Evolutionary conservation across 2,329 filamentous ascomycete species (phyloP), one percentile per base, ranked within the genome.

Genomic region (Colletotrichum sp.): DNA sequence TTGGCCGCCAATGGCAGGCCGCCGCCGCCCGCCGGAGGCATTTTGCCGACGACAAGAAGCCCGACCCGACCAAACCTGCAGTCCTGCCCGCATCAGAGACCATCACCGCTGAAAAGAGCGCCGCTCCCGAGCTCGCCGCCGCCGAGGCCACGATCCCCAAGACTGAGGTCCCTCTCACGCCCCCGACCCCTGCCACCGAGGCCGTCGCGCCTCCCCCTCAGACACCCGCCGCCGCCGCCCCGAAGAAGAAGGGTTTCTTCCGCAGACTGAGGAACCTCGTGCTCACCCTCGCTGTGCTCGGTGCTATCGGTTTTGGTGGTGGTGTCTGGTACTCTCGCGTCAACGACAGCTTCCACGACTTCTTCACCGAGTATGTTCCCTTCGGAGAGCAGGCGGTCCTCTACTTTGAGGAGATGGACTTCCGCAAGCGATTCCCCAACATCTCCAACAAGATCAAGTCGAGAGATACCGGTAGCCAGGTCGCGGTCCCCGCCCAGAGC

Each of bases 281-380:
- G 74, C 86, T 96, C 79, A 95, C 94, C 71, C 86, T 98, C 65
- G 87, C 96, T 77, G 86, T 98, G 60, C 90, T 98, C 32, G 93
- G 94, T 30, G 92, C 92, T 7, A 85, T 98, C 60, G 93, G 94
- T 52, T 99, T 98, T 81, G 95, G 91, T 72, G 96, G 96, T 78
- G 96, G 96, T 79, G 93, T 98, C 71, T 98, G 95, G 89, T 97
- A 98, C 85, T 96, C 97, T 71, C 92, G 98, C 78, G 91, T 97
- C 85, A 98, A 94, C 83, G 97, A 99, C 89, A 98, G 95, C 87
- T 99, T 99, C 91, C 96, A 99, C 87, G 97, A 99, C 86, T 97
- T 98, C 89, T 99, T 99, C 87, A 99, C 96, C 81, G 96, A 98
- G 87, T 99, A 96, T 85, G 87, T 99, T 21, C 97, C 97, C 26